Conservation (phyloP, 2,329 filamentous ascomycete species). For the Claviceps quebecensis region DNA sequence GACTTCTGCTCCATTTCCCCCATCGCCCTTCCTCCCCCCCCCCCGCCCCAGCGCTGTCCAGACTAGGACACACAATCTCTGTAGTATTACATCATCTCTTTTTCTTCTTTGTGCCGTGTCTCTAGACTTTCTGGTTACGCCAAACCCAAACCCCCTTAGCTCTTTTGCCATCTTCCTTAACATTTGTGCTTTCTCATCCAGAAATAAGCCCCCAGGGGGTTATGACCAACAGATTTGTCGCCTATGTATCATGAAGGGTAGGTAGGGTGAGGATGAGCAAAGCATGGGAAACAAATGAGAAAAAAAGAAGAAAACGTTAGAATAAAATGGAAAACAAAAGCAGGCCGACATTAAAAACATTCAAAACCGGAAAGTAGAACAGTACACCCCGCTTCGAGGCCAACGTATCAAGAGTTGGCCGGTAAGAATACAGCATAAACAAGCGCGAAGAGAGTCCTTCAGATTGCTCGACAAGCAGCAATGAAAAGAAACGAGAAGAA, state of each 20-base stretch:
- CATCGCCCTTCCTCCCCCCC: too few relatives aligned
- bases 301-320: background rate
- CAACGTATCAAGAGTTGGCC: constrained; percentile 16
- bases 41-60: too few relatives aligned
- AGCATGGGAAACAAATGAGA: constrained; percentile 5
- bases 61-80: too few relatives aligned
- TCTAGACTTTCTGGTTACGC: too few relatives aligned
- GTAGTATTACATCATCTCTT: too few relatives aligned
- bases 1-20: background rate
- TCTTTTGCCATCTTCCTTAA: too few relatives aligned
- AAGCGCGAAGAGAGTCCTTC: constrained; percentile 22
- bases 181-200: background rate
- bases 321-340: background rate
- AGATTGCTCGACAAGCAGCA: constrained; percentile 9
- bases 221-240: background rate
- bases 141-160: too few relatives aligned
- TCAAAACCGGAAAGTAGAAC: constrained; percentile 18
- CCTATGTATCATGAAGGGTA: constrained; percentile 4
- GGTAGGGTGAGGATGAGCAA: background rate
- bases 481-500: constrained; percentile 6
- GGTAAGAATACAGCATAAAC: constrained; percentile 15
- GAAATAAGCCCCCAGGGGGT: background rate
- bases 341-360: constrained; percentile 14
- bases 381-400: constrained; percentile 22
- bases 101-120: too few relatives aligned